These are phyloP conservation scores for Yarrowia divulgata DNA, from an alignment of 805 yeast genomes.

Conservation along the genomic window DNA sequence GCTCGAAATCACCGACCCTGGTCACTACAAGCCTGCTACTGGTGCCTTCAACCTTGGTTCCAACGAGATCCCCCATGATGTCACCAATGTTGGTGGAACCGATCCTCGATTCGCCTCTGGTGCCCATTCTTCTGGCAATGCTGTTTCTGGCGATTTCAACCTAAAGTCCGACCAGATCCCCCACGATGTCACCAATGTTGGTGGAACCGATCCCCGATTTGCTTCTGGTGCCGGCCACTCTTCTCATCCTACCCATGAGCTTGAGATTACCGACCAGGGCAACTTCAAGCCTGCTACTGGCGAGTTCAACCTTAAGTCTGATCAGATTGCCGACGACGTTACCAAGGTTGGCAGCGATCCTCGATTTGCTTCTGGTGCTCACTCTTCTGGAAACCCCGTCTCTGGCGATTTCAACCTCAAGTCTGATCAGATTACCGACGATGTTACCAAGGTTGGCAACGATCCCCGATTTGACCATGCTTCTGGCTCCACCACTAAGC, in stretches of 20 bases:
- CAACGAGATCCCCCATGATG: neutral
- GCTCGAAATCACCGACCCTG: constrained; percentile 18
- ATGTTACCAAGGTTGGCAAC: constrained; percentile 10
- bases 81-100: constrained; percentile 5
- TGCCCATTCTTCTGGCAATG: neutral
- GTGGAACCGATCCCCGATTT: constrained; percentile 10
- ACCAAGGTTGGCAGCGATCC: neutral
- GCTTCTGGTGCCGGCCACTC: too few relatives aligned
- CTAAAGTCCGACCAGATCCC: neutral
- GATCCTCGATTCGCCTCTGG: constrained; percentile 10
- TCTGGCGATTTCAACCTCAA: neutral
- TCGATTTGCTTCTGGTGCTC: neutral
- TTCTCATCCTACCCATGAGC: too few relatives aligned
- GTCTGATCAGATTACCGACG: neutral
- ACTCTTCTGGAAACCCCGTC: neutral
- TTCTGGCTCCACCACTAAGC: neutral
- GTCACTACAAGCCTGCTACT: constrained; percentile 1
- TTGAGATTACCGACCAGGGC: too few relatives aligned
- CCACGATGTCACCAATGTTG: constrained; percentile 3
- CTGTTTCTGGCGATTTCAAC: constrained; percentile 11
- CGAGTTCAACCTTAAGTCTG: too few relatives aligned
- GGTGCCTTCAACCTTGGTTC: neutral
- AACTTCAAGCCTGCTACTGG: too few relatives aligned
- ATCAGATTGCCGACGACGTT: too few relatives aligned
- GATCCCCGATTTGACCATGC: constrained; percentile 8